Base-by-base conservation (phyloP, 2,329 filamentous ascomycete species). In the Diaporthe ampelina region DNA sequence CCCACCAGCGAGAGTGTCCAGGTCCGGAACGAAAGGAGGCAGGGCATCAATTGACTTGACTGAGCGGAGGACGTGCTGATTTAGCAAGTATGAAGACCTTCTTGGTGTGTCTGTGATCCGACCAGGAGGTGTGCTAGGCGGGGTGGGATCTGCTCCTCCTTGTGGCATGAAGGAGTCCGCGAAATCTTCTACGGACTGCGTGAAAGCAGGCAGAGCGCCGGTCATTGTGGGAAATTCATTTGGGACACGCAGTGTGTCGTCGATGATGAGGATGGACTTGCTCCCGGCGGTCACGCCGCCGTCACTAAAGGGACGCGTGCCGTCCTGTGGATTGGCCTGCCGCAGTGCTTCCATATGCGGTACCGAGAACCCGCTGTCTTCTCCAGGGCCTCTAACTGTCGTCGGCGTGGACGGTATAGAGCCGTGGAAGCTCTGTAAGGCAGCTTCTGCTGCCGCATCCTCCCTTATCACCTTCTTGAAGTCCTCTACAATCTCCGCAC, bases 211-310 rank as follows among this genome's bases (percentile, higher is more conserved):
- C 10, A 89, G 79, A 45, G 85, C 85, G 11, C 86, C 88, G 11
- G 88, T 86, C 88, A 91, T 89, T 13, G 84, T 77, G 0, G 87
- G 83, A n/a, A 87, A 81, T 11, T 90, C 84, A 17, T 40, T 43
- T 1, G 75, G 58, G 7, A 85, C 84, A 0, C 87, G 84, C 21
- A 88, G 78, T 0, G 92, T 93, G 43, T 91, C 91, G 74, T 97
- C 94, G 48, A 97, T 91, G 79, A 98, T 97, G 72, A 98, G 89
- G 77, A 98, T 97, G 0, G 95, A 97, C 80, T 95, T 93, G 86
- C 94, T 97, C n/a, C 94, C 94, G 15, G 88, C 88, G 0, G 95
- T 97, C 58, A 96, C 90, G 8, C 83, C 89, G 77, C 86, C 85
- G 75, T 91, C 89, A 76, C 89, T 91, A 17, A 81, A 78, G 1